A percentile compares a stretch with the other conserved stretches of the same genome.
Evolutionary conservation across 2,329 filamentous ascomycete species (phyloP).

Genomic region (Botryosphaeria dothidea): DNA sequence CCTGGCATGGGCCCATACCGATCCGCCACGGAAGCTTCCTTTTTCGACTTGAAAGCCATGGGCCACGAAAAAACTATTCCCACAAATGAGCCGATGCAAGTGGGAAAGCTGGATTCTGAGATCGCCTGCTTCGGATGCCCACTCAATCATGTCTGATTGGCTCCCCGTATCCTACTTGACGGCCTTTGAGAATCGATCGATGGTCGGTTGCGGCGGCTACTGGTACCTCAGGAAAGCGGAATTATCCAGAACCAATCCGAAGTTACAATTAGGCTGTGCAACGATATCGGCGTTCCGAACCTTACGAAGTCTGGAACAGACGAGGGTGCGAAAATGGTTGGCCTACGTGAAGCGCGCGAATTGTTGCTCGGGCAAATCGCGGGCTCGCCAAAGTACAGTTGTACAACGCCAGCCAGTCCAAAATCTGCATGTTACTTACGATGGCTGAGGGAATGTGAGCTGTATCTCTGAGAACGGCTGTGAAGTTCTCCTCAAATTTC

Average conservation of each 20-base stretch:
- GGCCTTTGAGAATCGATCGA: background rate
- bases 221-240: background rate
- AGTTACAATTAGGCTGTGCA: background rate
- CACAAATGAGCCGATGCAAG: no score
- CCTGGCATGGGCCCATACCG: no score
- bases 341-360: background rate
- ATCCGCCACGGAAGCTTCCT: no score
- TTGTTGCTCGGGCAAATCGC: background rate
- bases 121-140: no score
- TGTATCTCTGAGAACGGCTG: no score
- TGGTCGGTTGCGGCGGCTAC: background rate
- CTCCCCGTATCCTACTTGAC: no score
- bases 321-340: background rate
- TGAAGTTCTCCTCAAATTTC: no score
- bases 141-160: no score
- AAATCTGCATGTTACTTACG: no score
- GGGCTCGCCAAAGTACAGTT: background rate
- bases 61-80: no score
- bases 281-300: background rate
- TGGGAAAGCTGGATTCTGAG: no score
- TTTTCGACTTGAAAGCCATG: no score
- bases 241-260: background rate
- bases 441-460: background rate
- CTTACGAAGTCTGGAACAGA: background rate
- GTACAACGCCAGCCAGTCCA: background rate